Conservation (phyloP, 257 asterid species). For the Nicotiana otophora region DNA sequence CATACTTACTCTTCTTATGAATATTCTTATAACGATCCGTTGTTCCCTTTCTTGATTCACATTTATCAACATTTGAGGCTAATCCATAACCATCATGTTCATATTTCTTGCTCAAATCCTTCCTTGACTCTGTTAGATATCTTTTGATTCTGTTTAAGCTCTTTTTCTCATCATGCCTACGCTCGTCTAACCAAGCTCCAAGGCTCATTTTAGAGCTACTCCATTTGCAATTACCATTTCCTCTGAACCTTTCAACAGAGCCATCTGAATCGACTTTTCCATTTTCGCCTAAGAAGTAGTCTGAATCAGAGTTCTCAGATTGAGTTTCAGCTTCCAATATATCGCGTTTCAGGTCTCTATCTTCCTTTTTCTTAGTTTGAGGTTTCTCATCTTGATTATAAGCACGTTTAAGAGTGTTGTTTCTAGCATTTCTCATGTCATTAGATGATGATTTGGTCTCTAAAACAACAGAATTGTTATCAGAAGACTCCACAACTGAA, state of each 20-base stretch:
- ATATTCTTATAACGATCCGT: constrained; percentile 23
- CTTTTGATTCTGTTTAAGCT: constrained; percentile 27
- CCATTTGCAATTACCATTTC: constrained; percentile 18
- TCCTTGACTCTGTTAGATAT: constrained; percentile 28
- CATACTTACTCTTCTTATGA: constrained; percentile 57
- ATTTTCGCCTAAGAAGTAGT: constrained; percentile 70
- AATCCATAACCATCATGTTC: constrained; percentile 21
- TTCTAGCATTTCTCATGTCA: constrained; percentile 39
- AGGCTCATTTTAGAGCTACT: constrained; percentile 17
- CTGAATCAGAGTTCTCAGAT: constrained; percentile 74
- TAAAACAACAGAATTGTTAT: constrained; percentile 65
- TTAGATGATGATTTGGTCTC: constrained; percentile 75
- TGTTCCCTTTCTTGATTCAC: constrained; percentile 32
- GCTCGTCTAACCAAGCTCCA: constrained; percentile 26
- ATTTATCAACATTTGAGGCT: constrained; percentile 20
- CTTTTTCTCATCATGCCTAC: constrained; percentile 25
- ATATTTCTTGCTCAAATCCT: constrained; percentile 17
- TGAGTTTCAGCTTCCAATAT: constrained; percentile 30
- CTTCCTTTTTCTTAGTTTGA: constrained; percentile 24
- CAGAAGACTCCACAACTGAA: constrained; percentile 85
- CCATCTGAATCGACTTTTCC: constrained; percentile 64
- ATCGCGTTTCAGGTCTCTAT: constrained; percentile 25
- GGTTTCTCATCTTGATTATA: constrained; percentile 18
- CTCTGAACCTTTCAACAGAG: constrained; percentile 46
- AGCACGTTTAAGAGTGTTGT: constrained; percentile 12